Evolutionary conservation across 225 moss, liverwort and hornwort species (phyloP).

Genomic region (Neckera pumila): DNA sequence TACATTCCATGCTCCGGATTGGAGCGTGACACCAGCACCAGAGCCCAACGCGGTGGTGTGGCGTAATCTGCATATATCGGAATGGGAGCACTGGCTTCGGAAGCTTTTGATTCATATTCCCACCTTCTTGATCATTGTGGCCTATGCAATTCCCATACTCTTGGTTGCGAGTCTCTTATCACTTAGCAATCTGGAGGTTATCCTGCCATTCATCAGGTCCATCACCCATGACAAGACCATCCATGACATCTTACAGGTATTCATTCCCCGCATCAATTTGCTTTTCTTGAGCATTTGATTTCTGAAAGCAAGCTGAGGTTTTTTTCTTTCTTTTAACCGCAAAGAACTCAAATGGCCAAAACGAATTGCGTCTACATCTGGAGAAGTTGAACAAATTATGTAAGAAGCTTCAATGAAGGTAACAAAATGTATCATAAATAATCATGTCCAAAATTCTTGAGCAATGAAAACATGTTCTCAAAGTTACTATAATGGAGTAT

Average conservation of each 20-base stretch:
- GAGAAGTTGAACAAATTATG: background rate
- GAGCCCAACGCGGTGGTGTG: conserved; percentile 44
- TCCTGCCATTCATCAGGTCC: conserved; percentile 37
- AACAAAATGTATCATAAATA: background rate
- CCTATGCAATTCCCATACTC: conserved; percentile 43
- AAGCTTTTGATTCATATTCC: conserved; percentile 26
- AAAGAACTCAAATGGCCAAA: background rate
- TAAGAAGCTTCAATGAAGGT: background rate
- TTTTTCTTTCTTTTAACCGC: background rate
- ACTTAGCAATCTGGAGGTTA: conserved; percentile 26
- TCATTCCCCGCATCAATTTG: background rate
- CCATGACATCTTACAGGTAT: conserved; percentile 29
- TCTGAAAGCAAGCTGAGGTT: background rate
- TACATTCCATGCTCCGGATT: conserved; percentile 12
- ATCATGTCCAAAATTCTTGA: background rate
- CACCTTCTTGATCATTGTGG: conserved; percentile 30
- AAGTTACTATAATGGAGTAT: background rate
- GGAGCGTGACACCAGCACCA: conserved; percentile 32
- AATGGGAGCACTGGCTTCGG: conserved; percentile 30
- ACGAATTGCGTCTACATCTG: background rate
- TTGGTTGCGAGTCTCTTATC: conserved; percentile 41
- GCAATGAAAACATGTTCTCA: background rate
- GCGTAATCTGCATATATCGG: conserved; percentile 33
- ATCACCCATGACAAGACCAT: conserved; percentile 12
- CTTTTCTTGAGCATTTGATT: background rate